Conservation (phyloP, 2,329 filamentous ascomycete genomes). For the Corinectria fuckeliana region DNA sequence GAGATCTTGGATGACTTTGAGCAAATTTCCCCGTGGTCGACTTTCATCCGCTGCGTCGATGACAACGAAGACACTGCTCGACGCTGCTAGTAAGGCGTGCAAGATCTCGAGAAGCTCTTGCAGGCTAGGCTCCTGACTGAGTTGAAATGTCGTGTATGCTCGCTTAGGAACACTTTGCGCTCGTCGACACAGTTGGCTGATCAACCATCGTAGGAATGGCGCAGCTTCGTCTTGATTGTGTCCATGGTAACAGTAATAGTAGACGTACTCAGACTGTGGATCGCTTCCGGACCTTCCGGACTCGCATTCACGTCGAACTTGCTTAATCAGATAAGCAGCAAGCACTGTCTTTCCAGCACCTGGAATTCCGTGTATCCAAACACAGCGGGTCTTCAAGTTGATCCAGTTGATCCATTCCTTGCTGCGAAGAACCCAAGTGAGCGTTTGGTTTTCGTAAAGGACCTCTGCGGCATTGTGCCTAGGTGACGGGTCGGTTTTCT, state of each 20-base stretch:
- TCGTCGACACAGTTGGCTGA: neutral
- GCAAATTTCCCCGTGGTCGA: neutral
- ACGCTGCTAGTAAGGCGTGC: neutral
- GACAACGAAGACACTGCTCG: neutral
- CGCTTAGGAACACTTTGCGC: neutral
- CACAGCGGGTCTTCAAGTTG: neutral
- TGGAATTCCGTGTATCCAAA: slow-evolving; percentile 6
- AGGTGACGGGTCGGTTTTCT: neutral
- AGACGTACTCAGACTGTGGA: neutral
- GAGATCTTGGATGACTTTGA: neutral
- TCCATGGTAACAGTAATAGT: slow-evolving; percentile 7
- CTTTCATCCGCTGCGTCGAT: slow-evolving; percentile 3
- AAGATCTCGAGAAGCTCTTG: neutral
- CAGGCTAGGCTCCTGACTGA: neutral
- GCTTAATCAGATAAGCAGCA: neutral
- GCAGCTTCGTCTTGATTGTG: neutral
- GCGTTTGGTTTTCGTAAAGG: neutral
- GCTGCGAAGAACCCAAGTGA: neutral
- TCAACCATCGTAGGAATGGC: neutral
- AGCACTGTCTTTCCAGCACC: slow-evolving; percentile 1
- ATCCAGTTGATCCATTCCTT: neutral
- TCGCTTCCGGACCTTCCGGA: neutral
- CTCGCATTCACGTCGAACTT: neutral
- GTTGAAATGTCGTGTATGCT: neutral
- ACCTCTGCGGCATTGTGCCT: neutral